Evolutionary conservation across 441 rosid genomes (phyloP), one percentile per base, ranked within the genome.

Genomic region (Aquilaria agallochum): DNA sequence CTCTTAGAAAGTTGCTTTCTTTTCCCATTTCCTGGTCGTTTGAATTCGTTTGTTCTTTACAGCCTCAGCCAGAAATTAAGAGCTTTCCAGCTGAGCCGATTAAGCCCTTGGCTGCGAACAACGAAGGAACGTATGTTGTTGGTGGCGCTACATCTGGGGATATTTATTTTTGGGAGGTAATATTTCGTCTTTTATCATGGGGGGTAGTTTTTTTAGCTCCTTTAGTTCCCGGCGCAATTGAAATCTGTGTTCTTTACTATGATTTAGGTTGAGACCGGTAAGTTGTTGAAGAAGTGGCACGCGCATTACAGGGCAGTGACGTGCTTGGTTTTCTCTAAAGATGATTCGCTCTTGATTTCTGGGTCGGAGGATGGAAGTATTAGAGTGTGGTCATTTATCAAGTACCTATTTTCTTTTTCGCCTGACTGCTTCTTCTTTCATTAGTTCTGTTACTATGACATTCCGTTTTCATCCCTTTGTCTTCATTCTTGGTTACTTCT

Each of bases 161-260:
- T 60, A 78, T 85, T 31, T 89, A 79, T 72, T 60, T 89, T 52
- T 91, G 96, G 99, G 98, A 91, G 96, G 95, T 91, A 36, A 58
- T 20, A 20, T 2, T 51, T 0, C 53, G 4, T 15, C 0, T 11
- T 53, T 36, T 20, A 15, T 64, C 32, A 36, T 5, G 7, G 5
- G 42, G 42, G 42, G 7, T 36, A 36, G 42, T 63, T 27, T 8
- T 27, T 14, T 31, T 44, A 11, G 27, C 44, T 60, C 30, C 12
- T 10, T 49, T 11, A n/a, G 27, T 31, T 54, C 56, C 34, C 15
- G 31, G 6, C 7, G 5, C 42, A 0, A 36, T 36, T 36, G 42
- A 36, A 36, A 8, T 5, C 30, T 1, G 36, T 56, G 31, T 14
- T 50, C n/a, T 58, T 64, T 51, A n/a, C 62, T 61, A 36, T 36